Conservation (phyloP, 495 filamentous ascomycete genomes). For the Trichoderma orchidacearum region DNA sequence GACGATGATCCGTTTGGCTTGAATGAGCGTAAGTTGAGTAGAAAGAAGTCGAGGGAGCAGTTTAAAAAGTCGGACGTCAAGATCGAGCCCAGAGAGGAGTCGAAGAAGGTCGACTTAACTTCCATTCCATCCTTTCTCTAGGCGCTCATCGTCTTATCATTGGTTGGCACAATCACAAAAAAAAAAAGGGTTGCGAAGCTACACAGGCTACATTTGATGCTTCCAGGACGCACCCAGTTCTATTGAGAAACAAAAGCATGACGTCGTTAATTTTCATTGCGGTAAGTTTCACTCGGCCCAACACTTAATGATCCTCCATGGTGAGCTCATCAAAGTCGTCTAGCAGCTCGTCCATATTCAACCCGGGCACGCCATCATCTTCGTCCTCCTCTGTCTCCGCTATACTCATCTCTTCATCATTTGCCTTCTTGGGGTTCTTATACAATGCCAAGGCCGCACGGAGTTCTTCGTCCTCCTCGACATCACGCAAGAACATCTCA, state of each 20-base stretch:
- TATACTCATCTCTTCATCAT: constrained; percentile 39
- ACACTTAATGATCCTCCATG: constrained; percentile 41
- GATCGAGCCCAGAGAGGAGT: neutral
- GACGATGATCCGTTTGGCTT: constrained; percentile 1
- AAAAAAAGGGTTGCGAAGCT: neutral
- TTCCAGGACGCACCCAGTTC: neutral
- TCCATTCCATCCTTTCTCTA: neutral
- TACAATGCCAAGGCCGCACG: constrained; percentile 73
- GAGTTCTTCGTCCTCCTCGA: constrained; percentile 90
- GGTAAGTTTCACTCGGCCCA: neutral
- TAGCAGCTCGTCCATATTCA: constrained; percentile 71
- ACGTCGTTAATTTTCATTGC: neutral
- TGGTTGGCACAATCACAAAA: neutral
- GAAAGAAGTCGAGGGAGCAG: neutral
- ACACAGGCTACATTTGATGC: neutral
- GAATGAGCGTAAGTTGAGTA: neutral
- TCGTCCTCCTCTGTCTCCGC: constrained; percentile 54
- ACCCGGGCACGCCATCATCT: constrained; percentile 59
- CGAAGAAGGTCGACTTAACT: neutral
- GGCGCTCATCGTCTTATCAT: neutral
- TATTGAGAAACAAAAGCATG: neutral
- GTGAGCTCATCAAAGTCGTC: constrained; percentile 81
- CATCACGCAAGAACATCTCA: constrained; percentile 91
- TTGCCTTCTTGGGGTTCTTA: constrained; percentile 38
- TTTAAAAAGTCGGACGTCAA: neutral